phyloP scores from a whole-genome alignment of 1,284 basidiomycete genomes.

The Moniliella sp. region DNA sequence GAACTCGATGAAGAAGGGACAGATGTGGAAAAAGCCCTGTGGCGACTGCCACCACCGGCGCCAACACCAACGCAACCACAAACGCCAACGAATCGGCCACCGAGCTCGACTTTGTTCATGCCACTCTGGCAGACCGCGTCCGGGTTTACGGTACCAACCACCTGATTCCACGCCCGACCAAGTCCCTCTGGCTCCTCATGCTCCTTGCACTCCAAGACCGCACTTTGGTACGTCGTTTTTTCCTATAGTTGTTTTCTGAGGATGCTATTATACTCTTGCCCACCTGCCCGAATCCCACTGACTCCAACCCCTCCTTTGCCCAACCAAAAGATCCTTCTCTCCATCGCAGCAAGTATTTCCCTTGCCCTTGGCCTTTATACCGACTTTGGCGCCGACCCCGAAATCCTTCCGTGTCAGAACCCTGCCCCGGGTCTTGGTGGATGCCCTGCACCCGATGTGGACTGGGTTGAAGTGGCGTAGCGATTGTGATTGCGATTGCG shows the following conservation, averaged over 20 bases:
- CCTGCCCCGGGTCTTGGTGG: constrained; percentile 21
- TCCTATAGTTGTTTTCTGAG: not conserved
- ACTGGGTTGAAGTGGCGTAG: constrained; percentile 98
- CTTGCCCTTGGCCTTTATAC: constrained; percentile 82
- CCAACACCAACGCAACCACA: not conserved
- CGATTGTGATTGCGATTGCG: constrained; percentile 69
- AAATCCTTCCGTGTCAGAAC: constrained; percentile 36
- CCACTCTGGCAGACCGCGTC: constrained; percentile 12
- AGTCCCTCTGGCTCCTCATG: constrained; percentile 65
- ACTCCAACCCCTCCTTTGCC: constrained; percentile 3
- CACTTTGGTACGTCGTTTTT: constrained; percentile 46
- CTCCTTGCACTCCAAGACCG: constrained; percentile 87
- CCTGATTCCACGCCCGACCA: constrained; percentile 55
- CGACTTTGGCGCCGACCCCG: constrained; percentile 51
- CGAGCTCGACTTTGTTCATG: constrained; percentile 7
- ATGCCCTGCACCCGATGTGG: constrained; percentile 36
- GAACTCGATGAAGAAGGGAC: constrained; percentile 6
- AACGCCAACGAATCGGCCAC: not conserved
- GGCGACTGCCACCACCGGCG: not conserved
- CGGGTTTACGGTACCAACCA: constrained; percentile 59
- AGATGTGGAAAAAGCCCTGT: constrained; percentile 5
- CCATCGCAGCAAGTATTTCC: constrained; percentile 73
- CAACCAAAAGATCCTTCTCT: constrained; percentile 52
- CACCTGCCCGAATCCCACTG: too few relatives aligned
- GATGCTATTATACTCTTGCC: not conserved